Evolutionary conservation across 2,329 filamentous ascomycete species (phyloP).

Genomic region (Fusarium mangiferae): DNA sequence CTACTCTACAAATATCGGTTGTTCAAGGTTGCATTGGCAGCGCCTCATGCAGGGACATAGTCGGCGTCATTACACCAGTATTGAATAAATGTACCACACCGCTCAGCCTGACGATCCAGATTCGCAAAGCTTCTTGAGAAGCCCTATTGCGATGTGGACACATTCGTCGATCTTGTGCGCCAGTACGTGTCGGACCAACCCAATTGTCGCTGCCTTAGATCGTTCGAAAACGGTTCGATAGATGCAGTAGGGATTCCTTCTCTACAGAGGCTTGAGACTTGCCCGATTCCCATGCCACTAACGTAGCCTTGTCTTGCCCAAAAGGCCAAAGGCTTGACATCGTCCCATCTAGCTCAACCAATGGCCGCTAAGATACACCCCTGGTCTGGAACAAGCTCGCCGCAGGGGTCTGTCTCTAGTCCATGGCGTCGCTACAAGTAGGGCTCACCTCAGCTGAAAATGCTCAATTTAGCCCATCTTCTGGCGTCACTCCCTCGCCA

Average conservation of each 20-base stretch:
- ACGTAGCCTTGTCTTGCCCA: conserved; percentile 27
- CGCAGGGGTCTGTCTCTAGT: conserved; percentile 38
- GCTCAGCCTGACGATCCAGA: conserved; percentile 12
- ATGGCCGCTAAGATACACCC: conserved; percentile 36
- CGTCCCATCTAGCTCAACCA: conserved; percentile 37
- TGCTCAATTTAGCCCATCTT: conserved; percentile 41
- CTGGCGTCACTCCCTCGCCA: conserved; percentile 44
- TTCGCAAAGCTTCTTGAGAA: conserved; percentile 8
- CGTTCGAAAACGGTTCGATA: conserved; percentile 31
- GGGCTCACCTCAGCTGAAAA: conserved; percentile 55
- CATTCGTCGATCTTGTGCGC: conserved; percentile 24
- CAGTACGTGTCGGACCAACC: conserved; percentile 17
- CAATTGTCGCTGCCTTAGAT: conserved; percentile 17
- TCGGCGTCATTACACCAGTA: conserved; percentile 9
- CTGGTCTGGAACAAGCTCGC: conserved; percentile 46
- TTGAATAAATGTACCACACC: conserved; percentile 21
- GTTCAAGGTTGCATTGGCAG: conserved; percentile 21
- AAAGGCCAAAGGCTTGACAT: conserved; percentile 26
- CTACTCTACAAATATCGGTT: background rate
- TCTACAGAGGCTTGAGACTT: conserved; percentile 31
- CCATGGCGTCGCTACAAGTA: conserved; percentile 45
- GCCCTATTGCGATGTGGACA: conserved; percentile 16
- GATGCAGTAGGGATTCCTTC: conserved; percentile 18
- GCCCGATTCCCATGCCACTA: conserved; percentile 12
- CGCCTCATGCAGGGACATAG: conserved; percentile 36